A percentile compares a stretch with the other conserved stretches of the same genome.
Evolutionary conservation across 2,329 filamentous ascomycete species (phyloP).

Genomic region (Sclerotinia minor): DNA sequence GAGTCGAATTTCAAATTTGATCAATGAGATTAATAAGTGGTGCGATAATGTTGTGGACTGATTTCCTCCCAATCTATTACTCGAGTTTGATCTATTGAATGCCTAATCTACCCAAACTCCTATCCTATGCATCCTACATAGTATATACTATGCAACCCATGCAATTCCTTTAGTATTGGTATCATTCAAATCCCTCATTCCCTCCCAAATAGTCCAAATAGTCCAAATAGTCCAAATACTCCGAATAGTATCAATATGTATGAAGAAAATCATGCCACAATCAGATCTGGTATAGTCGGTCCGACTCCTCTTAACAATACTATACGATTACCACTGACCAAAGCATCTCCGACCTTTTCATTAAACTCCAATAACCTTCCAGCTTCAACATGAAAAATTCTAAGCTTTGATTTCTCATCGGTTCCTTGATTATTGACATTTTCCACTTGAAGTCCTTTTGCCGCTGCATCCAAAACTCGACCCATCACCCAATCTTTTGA

Average conservation of each 20-base stretch:
- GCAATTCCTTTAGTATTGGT: conserved; percentile 17
- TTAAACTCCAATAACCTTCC: conserved; percentile 83
- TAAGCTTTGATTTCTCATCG: conserved; percentile 74
- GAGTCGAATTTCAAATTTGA: no score
- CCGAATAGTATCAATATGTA: conserved; percentile 5
- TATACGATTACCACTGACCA: conserved; percentile 84
- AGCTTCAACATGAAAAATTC: conserved; percentile 91
- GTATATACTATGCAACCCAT: neutral
- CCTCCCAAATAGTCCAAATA: neutral
- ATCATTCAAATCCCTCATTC: conserved; percentile 20
- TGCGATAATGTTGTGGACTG: neutral
- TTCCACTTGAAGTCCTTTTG: conserved; percentile 72
- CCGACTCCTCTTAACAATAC: conserved; percentile 85
- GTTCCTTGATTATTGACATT: conserved; percentile 80
- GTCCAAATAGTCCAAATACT: neutral
- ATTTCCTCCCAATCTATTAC: neutral
- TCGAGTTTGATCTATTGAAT: neutral
- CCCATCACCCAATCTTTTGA: conserved; percentile 88
- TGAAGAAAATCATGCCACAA: conserved; percentile 47
- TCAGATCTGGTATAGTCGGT: conserved; percentile 69
- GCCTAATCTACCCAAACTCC: conserved; percentile 17
- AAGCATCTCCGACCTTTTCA: conserved; percentile 74
- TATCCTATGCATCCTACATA: neutral
- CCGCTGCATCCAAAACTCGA: conserved; percentile 74
- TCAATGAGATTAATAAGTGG: neutral